These are phyloP conservation scores for Pascua sp. DNA, from an alignment of 1,284 basidiomycete genomes.

Conservation along the genomic window DNA sequence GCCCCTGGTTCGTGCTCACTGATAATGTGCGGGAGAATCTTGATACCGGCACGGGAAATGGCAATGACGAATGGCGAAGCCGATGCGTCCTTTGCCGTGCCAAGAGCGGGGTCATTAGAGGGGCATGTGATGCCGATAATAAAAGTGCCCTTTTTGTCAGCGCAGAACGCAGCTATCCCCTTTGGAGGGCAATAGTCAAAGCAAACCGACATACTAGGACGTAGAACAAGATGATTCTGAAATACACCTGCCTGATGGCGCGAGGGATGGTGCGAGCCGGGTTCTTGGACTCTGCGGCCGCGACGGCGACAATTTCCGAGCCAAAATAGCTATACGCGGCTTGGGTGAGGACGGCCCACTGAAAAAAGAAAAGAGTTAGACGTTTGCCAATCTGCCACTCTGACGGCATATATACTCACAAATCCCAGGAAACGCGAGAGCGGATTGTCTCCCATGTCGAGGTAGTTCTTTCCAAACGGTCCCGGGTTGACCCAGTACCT, in stretches of 20 bases:
- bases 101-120: constrained; percentile 60
- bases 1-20: constrained; percentile 13
- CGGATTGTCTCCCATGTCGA: constrained; percentile 51
- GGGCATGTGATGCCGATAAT: constrained; percentile 75
- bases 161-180: too few species aligned
- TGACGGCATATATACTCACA: neutral
- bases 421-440: constrained; percentile 31
- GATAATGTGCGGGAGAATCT: constrained; percentile 62
- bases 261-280: constrained; percentile 72
- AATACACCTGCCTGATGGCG: constrained; percentile 69
- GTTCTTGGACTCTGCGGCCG: constrained; percentile 52
- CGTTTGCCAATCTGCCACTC: constrained; percentile 54
- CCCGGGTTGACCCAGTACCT: constrained; percentile 51
- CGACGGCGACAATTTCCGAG: constrained; percentile 48
- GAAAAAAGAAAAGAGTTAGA: neutral
- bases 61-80: constrained; percentile 78
- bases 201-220: constrained; percentile 20
- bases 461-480: constrained; percentile 36
- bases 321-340: constrained; percentile 17
- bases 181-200: too few species aligned
- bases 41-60: constrained; percentile 64
- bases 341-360: neutral
- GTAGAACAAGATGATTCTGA: constrained; percentile 72
- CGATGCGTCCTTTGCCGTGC: constrained; percentile 58
- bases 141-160: constrained; percentile 37